phyloP scores from a whole-genome alignment of 371 early-diverging fungal species.

The Mortierella sp. region DNA sequence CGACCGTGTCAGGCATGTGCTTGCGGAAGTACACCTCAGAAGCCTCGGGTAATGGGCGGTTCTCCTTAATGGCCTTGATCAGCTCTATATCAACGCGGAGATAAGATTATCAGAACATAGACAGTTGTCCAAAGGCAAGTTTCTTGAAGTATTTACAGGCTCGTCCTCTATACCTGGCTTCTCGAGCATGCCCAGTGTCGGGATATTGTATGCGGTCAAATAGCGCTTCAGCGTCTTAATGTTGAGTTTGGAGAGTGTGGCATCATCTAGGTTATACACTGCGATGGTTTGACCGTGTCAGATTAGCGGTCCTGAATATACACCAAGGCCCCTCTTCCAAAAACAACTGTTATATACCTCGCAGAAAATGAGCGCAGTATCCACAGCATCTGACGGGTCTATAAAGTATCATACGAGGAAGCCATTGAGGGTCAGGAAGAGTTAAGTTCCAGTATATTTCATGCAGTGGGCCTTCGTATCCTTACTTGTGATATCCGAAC shows the following conservation, averaged over 20 bases:
- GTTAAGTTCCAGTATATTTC: too few species aligned
- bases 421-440: background rate
- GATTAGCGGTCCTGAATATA: too few species aligned
- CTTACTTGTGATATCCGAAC: slow-evolving; percentile 30
- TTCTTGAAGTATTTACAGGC: background rate
- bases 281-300: background rate
- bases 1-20: slow-evolving; percentile 34
- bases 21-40: slow-evolving; percentile 39
- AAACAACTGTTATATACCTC: slow-evolving; percentile 14
- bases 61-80: slow-evolving; percentile 34
- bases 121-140: background rate
- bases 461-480: background rate
- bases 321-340: too few species aligned
- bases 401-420: background rate
- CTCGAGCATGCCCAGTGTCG: slow-evolving; percentile 30
- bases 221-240: slow-evolving; percentile 46
- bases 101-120: background rate
- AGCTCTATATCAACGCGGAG: slow-evolving; percentile 16
- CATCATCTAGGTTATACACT: slow-evolving; percentile 40
- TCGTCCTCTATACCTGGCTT: slow-evolving; percentile 22
- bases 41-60: slow-evolving; percentile 23
- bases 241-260: slow-evolving; percentile 22
- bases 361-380: slow-evolving; percentile 42
- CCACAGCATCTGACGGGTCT: slow-evolving; percentile 37
- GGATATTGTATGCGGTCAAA: slow-evolving; percentile 36